Evolutionary conservation across 768 basidiomycete genomes (phyloP).

Genomic region (Gloeophyllum trabeum): DNA sequence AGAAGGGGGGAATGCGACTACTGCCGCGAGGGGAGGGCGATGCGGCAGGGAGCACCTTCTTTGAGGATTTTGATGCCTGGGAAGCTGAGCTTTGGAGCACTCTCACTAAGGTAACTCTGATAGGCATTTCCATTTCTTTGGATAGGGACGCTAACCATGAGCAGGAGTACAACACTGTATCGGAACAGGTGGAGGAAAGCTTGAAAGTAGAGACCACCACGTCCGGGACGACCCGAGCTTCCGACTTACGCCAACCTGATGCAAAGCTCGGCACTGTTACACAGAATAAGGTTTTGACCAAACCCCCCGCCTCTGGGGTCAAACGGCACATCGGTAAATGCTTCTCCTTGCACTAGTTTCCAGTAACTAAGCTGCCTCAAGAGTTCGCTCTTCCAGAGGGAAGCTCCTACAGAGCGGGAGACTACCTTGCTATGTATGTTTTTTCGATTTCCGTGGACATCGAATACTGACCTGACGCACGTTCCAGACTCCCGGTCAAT

Average conservation of each 20-base stretch:
- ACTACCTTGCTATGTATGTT: conserved; percentile 33
- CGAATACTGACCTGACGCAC: neutral
- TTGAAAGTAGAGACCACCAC: conserved; percentile 21
- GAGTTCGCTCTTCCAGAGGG: conserved; percentile 29
- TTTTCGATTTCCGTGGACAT: neutral
- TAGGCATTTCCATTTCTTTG: neutral
- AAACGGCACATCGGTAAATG: conserved; percentile 31
- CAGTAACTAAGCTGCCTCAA: conserved; percentile 6
- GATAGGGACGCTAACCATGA: too few species aligned
- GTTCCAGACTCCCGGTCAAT: conserved; percentile 29
- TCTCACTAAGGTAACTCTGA: conserved; percentile 19
- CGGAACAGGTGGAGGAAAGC: conserved; percentile 8
- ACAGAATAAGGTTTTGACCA: conserved; percentile 27
- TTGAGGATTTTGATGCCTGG: conserved; percentile 33
- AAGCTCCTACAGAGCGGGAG: conserved; percentile 28
- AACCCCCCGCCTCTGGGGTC: conserved; percentile 22
- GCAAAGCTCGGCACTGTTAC: conserved; percentile 26
- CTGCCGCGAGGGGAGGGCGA: conserved; percentile 28
- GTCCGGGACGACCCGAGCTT: conserved; percentile 20
- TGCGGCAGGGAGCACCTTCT: conserved; percentile 28
- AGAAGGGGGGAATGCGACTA: conserved; percentile 24
- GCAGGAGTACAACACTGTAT: conserved; percentile 21
- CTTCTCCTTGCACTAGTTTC: too few species aligned
- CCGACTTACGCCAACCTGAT: conserved; percentile 24
- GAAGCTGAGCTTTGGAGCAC: conserved; percentile 25